These are phyloP conservation scores for Talinum fruticosum DNA, from an alignment of 148 eudicot genomes.

Conservation along the genomic window DNA sequence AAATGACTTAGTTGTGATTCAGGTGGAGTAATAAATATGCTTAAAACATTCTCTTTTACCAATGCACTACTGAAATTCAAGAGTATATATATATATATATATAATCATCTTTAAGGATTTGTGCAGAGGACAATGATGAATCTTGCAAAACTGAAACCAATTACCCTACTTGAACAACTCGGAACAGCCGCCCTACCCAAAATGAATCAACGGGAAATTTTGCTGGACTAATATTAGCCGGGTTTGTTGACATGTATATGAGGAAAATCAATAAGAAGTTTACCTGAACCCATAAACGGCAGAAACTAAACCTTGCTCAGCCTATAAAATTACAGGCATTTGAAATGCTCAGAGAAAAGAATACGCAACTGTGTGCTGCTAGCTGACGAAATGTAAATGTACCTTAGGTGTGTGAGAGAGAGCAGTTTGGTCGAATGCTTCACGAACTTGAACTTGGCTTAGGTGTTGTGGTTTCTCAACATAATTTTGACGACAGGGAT, in stretches of 20 bases:
- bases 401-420: background rate
- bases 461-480: background rate
- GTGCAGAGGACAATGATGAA: background rate
- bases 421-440: background rate
- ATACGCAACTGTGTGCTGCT: background rate
- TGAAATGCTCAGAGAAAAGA: background rate
- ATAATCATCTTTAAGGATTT: background rate
- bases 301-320: background rate
- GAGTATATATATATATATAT: too few relatives aligned
- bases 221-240: background rate
- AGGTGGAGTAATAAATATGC: too few relatives aligned
- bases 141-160: background rate
- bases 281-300: background rate
- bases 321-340: too few relatives aligned
- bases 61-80: background rate
- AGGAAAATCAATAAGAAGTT: background rate
- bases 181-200: background rate
- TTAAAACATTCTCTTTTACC: background rate
- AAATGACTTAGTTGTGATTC: background rate
- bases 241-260: background rate
- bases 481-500: background rate
- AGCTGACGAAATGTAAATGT: background rate
- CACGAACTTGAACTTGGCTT: background rate
- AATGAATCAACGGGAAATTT: background rate
- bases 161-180: background rate